Evolutionary conservation across 2,329 filamentous ascomycete genomes (phyloP), one percentile per base, ranked within the genome.

Genomic region (Pseudogymnoascus sp.): DNA sequence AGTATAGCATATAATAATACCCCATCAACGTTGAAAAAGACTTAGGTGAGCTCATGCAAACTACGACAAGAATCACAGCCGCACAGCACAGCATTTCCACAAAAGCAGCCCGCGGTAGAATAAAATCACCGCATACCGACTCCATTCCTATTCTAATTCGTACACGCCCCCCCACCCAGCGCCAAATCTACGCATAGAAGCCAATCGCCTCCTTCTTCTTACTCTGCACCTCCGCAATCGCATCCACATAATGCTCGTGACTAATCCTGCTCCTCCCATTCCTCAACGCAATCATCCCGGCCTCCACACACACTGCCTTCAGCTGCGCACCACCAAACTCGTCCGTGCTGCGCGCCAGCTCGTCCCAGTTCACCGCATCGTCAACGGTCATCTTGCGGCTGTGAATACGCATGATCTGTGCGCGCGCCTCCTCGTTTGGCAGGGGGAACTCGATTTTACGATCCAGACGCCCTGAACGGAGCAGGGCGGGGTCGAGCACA

Each of bases 201-300:
- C 77, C 76, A 72, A 79, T 76, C 58, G 79, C 83, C 74, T 95
- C 91, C 84, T 95, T 95, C 88, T 96, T 96, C 87, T 96, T 88
- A 65, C 88, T 87, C 76, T 92, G 91, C 69, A 99, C 94, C 78
- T 99, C 94, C 37, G 92, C 85, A 75, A 99, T 97, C 64, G 94
- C 94, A 80, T 99, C 94, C 59, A 99, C 94, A 73, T 97, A 99
- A 77, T 99, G 91, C 80, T 99, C 94, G 74, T 99, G 94, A 64
- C 89, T 89, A 72, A 99, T 94, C 83, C 97, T 97, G 78, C 88
- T 92, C 82, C 96, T 92, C 65, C 94, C 94, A 75, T 88, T 91
- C 69, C 94, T 85, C 72, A 99, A 80, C 29, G 94, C 94, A 78
- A 99, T 99, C 94, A 99, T 99, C 74, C 94, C 94, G 60, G 94